Percentiles rank a stretch among this genome's conserved stretches.
phyloP scores from a whole-genome alignment of 169 alveolate species.

The Plasmodium fragile region DNA sequence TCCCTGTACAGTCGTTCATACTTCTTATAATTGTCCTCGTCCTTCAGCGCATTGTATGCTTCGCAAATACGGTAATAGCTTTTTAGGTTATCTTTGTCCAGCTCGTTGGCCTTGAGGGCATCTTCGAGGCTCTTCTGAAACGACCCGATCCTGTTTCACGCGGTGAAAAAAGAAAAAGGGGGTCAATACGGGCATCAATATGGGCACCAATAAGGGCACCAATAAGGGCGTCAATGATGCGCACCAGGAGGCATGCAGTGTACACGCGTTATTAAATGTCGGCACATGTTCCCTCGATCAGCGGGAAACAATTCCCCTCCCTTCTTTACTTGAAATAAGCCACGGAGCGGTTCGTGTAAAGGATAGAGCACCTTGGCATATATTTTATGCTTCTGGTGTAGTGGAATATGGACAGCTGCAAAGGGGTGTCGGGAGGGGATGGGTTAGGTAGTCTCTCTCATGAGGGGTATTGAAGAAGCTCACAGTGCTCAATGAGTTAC shows the following conservation, averaged over 20 bases:
- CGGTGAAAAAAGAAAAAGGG: not conserved
- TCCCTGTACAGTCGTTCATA: conserved; percentile 20
- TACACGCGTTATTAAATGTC: not conserved
- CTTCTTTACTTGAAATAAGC: conserved; percentile 52
- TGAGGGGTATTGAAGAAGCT: not conserved
- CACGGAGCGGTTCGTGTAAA: conserved; percentile 50
- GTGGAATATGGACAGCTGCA: conserved; percentile 51
- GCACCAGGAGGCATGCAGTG: not conserved
- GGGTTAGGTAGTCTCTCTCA: not conserved
- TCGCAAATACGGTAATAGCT: conserved; percentile 65
- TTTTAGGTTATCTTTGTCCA: conserved; percentile 44
- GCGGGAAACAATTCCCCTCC: not conserved
- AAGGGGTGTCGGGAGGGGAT: not conserved
- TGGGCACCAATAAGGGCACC: not conserved
- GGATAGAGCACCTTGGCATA: conserved; percentile 12
- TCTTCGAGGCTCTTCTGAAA: conserved; percentile 46
- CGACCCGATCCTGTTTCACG: conserved; percentile 16
- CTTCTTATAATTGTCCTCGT: conserved; percentile 22
- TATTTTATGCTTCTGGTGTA: conserved; percentile 51
- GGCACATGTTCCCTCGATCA: not conserved
- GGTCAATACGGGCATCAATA: not conserved
- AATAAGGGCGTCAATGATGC: not conserved
- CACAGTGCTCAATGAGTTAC: not conserved
- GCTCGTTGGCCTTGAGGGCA: conserved; percentile 38
- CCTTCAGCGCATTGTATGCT: conserved; percentile 41